Evolutionary conservation across 257 asterid genomes (phyloP).

Genomic region (Nyctanthes arbortristis): DNA sequence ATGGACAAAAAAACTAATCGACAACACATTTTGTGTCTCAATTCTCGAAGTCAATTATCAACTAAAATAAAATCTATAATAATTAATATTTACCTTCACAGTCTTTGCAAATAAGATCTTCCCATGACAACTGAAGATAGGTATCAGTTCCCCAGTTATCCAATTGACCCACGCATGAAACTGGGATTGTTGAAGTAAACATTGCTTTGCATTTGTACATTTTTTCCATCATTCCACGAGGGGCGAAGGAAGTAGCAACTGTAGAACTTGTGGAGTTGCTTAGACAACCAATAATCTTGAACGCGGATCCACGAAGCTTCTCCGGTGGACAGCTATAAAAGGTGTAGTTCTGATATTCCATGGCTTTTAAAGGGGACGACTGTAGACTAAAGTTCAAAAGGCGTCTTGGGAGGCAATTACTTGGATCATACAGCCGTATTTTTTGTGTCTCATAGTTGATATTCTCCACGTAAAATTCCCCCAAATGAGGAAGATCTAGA

Average conservation of each 20-base stretch:
- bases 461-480: constrained; percentile 14
- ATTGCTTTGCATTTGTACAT: constrained; percentile 21
- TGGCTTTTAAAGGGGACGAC: constrained; percentile 15
- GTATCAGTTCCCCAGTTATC: neutral
- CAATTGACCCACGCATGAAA: constrained; percentile 1
- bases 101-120: neutral
- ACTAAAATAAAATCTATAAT: too few relatives aligned
- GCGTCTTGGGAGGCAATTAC: constrained; percentile 24
- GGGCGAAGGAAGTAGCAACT: constrained; percentile 22
- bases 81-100: constrained; percentile 2
- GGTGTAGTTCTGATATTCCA: constrained; percentile 22
- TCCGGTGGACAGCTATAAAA: constrained; percentile 17
- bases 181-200: constrained; percentile 22
- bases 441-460: constrained; percentile 13
- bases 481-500: constrained; percentile 19
- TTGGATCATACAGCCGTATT: constrained; percentile 29
- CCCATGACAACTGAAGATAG: neutral
- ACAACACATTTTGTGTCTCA: too few relatives aligned
- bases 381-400: constrained; percentile 17
- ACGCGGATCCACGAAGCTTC: neutral
- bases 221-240: constrained; percentile 9
- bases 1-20: too few relatives aligned
- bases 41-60: too few relatives aligned
- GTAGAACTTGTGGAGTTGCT: constrained; percentile 21
- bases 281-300: constrained; percentile 21